These are phyloP conservation scores for Neurospora tetraspora DNA, from an alignment of 495 filamentous ascomycete genomes.

Conservation along the genomic window DNA sequence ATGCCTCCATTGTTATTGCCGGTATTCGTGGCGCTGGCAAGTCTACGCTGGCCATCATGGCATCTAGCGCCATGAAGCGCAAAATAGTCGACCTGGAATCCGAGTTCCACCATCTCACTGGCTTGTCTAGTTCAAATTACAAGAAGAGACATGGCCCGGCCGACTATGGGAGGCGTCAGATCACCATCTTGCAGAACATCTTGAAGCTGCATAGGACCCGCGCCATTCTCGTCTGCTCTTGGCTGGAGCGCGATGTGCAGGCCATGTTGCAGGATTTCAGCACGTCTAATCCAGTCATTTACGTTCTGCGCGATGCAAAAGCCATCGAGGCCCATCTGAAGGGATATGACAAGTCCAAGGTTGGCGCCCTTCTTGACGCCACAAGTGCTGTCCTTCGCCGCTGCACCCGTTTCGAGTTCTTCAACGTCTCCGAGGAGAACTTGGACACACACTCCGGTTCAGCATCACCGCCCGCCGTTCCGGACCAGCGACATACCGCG, in stretches of 20 bases:
- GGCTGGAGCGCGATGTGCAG: conserved; percentile 46
- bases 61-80: conserved; percentile 50
- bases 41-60: conserved; percentile 58
- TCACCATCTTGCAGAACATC: conserved; percentile 47
- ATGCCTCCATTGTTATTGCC: conserved; percentile 58
- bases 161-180: conserved; percentile 47
- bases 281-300: conserved; percentile 55
- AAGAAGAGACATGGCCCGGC: conserved; percentile 45
- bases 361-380: conserved; percentile 37
- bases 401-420: conserved; percentile 66
- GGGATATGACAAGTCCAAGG: conserved; percentile 40
- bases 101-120: conserved; percentile 50
- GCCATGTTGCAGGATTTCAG: conserved; percentile 42
- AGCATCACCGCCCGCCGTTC: conserved; percentile 11
- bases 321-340: conserved; percentile 51
- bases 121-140: conserved; percentile 47
- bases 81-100: conserved; percentile 55
- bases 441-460: not conserved
- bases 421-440: conserved; percentile 47
- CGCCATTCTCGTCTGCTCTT: conserved; percentile 55
- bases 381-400: conserved; percentile 41
- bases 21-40: conserved; percentile 63
- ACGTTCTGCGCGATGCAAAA: conserved; percentile 52
- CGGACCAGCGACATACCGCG: conserved; percentile 39
- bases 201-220: conserved; percentile 47